phyloP scores from a whole-genome alignment of 345 rosid species.

The Hibiscus syriacus region DNA sequence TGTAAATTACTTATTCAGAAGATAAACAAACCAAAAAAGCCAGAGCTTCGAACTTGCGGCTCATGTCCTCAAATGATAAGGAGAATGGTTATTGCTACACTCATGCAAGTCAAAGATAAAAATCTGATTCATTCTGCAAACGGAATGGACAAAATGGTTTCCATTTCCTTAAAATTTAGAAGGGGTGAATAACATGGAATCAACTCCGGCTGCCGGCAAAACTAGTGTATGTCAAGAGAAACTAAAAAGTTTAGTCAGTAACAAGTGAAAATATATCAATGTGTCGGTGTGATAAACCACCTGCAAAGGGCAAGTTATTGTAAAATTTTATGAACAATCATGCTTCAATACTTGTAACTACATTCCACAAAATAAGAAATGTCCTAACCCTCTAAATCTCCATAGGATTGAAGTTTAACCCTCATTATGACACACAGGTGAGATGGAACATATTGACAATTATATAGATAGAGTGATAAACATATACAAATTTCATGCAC shows the following conservation, averaged over 20 bases:
- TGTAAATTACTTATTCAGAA: not conserved
- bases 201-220: not conserved
- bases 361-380: not conserved
- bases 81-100: not conserved
- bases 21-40: not conserved
- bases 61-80: not conserved
- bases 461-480: not conserved
- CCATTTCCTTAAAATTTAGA: not conserved
- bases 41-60: not conserved
- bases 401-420: not conserved
- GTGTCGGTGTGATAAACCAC: not conserved
- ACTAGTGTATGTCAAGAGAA: not conserved
- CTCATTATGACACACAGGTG: not conserved
- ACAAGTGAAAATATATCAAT: not conserved
- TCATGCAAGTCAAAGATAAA: conserved; percentile 1
- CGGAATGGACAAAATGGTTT: not conserved
- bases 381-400: not conserved
- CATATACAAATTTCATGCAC: not conserved
- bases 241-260: not conserved
- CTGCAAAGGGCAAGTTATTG: too few species aligned
- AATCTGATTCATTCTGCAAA: not conserved
- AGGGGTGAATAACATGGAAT: not conserved
- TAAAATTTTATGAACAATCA: not conserved
- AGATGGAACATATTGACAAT: not conserved
- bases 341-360: not conserved